These are phyloP conservation scores for Aspergillus unguis DNA, from an alignment of 2,329 filamentous ascomycete genomes.

Conservation along the genomic window DNA sequence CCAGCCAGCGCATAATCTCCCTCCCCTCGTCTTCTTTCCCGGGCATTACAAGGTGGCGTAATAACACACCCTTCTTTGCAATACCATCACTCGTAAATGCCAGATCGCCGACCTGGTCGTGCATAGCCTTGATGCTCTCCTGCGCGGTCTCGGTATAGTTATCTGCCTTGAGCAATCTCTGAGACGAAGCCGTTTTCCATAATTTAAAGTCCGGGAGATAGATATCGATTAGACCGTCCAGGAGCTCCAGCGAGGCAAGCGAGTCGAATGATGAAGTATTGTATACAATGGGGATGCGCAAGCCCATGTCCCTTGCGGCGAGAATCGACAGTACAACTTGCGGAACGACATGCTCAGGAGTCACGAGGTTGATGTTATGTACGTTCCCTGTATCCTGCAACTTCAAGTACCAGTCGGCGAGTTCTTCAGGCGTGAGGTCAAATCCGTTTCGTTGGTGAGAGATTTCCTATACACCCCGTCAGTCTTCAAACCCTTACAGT, in stretches of 20 bases:
- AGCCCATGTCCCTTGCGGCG: slow-evolving; percentile 65
- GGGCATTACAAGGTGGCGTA: slow-evolving; percentile 83
- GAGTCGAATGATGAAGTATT: slow-evolving; percentile 83
- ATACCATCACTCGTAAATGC: slow-evolving; percentile 79
- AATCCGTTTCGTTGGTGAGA: slow-evolving; percentile 77
- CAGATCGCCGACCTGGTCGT: slow-evolving; percentile 75
- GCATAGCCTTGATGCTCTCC: slow-evolving; percentile 77
- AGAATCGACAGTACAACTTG: slow-evolving; percentile 76
- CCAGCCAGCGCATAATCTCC: slow-evolving; percentile 67
- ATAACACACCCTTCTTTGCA: slow-evolving; percentile 70
- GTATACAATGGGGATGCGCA: slow-evolving; percentile 74
- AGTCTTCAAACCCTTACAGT: neutral
- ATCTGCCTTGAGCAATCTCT: slow-evolving; percentile 71
- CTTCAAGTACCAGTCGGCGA: slow-evolving; percentile 80
- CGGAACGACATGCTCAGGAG: slow-evolving; percentile 81
- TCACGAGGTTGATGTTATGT: slow-evolving; percentile 89
- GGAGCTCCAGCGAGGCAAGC: slow-evolving; percentile 64
- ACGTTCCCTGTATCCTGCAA: slow-evolving; percentile 73
- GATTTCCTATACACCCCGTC: slow-evolving; percentile 55
- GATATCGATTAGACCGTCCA: slow-evolving; percentile 79
- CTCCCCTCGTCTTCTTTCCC: slow-evolving; percentile 66
- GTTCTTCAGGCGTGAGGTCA: slow-evolving; percentile 71
- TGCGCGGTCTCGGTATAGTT: slow-evolving; percentile 69
- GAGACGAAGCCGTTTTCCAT: slow-evolving; percentile 65
- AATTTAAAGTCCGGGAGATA: slow-evolving; percentile 89